These are phyloP conservation scores for Cupressus sempervirens DNA, from an alignment of 75 land plant genomes.

Conservation along the genomic window DNA sequence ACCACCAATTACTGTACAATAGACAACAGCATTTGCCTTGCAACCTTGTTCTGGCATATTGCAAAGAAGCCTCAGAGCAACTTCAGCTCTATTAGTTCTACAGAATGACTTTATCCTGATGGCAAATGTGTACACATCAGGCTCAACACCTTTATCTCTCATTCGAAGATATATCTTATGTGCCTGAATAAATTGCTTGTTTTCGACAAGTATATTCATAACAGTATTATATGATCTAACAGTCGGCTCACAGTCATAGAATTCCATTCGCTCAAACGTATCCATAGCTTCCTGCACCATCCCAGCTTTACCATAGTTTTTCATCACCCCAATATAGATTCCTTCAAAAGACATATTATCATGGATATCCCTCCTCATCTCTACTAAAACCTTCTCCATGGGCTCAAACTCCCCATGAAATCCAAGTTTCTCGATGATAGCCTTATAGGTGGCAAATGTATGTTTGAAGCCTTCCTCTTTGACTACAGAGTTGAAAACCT, in stretches of 20 bases:
- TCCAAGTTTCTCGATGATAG: conserved; percentile 60
- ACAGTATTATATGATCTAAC: conserved; percentile 52
- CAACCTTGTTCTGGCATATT: conserved; percentile 54
- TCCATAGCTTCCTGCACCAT: conserved; percentile 59
- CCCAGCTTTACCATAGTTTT: conserved; percentile 49
- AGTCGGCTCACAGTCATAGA: conserved; percentile 46
- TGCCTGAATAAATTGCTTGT: conserved; percentile 44
- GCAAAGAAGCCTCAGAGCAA: conserved; percentile 57
- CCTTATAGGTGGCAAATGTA: conserved; percentile 47
- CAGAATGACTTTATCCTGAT: conserved; percentile 64
- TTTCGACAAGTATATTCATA: conserved; percentile 64
- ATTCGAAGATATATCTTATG: conserved; percentile 64
- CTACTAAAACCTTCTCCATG: conserved; percentile 53
- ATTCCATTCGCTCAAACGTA: conserved; percentile 72
- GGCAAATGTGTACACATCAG: conserved; percentile 57
- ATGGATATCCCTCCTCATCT: conserved; percentile 41
- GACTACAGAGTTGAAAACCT: conserved; percentile 44
- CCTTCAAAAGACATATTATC: conserved; percentile 33
- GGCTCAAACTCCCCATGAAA: conserved; percentile 48
- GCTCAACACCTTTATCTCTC: conserved; percentile 42
- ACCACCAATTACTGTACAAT: conserved; percentile 64
- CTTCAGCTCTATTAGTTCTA: conserved; percentile 52
- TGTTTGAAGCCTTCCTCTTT: conserved; percentile 55
- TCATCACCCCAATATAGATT: conserved; percentile 56
- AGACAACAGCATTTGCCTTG: conserved; percentile 44